These are phyloP conservation scores for Alternaria sp. DNA, from an alignment of 2,329 filamentous ascomycete genomes.

Conservation along the genomic window DNA sequence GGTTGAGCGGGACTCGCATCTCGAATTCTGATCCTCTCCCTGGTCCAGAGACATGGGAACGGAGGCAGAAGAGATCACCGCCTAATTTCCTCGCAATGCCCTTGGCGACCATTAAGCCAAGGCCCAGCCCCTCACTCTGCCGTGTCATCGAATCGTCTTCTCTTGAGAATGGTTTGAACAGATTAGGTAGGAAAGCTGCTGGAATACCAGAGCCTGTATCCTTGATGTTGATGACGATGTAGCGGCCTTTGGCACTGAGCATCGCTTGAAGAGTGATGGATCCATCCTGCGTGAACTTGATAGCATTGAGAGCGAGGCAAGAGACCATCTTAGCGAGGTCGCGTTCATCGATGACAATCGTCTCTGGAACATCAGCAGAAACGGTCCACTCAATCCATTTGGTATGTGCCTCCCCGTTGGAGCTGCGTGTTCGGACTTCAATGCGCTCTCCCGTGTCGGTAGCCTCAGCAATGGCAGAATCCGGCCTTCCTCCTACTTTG, in stretches of 20 bases:
- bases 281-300: conserved; percentile 75
- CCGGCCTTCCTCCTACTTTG: conserved; percentile 62
- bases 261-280: conserved; percentile 65
- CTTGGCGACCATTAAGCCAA: conserved; percentile 76
- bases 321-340: conserved; percentile 70
- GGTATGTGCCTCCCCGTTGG: conserved; percentile 55
- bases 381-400: conserved; percentile 62
- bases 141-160: conserved; percentile 73
- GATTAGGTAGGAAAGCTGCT: conserved; percentile 68
- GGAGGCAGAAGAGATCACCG: conserved; percentile 70
- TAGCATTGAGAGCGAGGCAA: conserved; percentile 70
- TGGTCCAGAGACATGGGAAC: conserved; percentile 68
- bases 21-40: conserved; percentile 72
- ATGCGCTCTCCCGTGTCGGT: conserved; percentile 60
- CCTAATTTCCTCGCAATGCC: conserved; percentile 73
- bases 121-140: conserved; percentile 71
- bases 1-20: conserved; percentile 69
- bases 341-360: conserved; percentile 68
- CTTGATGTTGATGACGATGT: conserved; percentile 67
- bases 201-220: conserved; percentile 76
- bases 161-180: conserved; percentile 75
- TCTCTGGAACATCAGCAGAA: conserved; percentile 60
- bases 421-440: conserved; percentile 57
- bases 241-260: conserved; percentile 61
- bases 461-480: conserved; percentile 59